phyloP scores from a whole-genome alignment of 805 yeast species.

The Ogataea nitratoaversa region DNA sequence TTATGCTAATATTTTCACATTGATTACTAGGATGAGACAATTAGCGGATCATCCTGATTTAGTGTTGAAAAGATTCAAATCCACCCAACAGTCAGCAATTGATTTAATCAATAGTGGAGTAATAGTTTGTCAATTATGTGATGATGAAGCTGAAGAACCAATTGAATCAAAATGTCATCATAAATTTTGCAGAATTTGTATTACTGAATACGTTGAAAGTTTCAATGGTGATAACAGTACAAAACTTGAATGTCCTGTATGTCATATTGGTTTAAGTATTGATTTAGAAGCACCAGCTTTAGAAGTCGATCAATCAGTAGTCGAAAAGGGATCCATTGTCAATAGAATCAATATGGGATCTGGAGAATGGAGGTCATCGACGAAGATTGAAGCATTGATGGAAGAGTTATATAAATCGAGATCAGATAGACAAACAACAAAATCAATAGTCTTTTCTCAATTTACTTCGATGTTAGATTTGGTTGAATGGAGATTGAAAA shows the following conservation, averaged over 20 bases:
- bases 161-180: conserved; percentile 94
- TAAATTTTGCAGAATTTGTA: conserved; percentile 87
- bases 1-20: conserved; percentile 93
- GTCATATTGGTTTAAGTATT: conserved; percentile 89
- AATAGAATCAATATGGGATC: conserved; percentile 77
- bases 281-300: conserved; percentile 85
- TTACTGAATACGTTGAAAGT: conserved; percentile 84
- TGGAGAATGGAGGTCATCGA: conserved; percentile 88
- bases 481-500: conserved; percentile 89
- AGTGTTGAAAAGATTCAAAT: conserved; percentile 66
- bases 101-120: conserved; percentile 38
- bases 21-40: conserved; percentile 96
- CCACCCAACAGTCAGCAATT: conserved; percentile 27
- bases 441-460: conserved; percentile 95
- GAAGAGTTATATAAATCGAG: conserved; percentile 87
- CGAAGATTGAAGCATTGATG: conserved; percentile 93
- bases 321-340: conserved; percentile 69
- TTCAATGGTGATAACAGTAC: conserved; percentile 52
- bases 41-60: conserved; percentile 97
- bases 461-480: conserved; percentile 95
- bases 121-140: conserved; percentile 88
- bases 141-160: conserved; percentile 98
- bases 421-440: conserved; percentile 83
- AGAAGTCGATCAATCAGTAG: conserved; percentile 56
- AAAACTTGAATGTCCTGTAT: conserved; percentile 85